These are phyloP conservation scores for Quercus phellos DNA, from an alignment of 331 rosid genomes.

Conservation along the genomic window DNA sequence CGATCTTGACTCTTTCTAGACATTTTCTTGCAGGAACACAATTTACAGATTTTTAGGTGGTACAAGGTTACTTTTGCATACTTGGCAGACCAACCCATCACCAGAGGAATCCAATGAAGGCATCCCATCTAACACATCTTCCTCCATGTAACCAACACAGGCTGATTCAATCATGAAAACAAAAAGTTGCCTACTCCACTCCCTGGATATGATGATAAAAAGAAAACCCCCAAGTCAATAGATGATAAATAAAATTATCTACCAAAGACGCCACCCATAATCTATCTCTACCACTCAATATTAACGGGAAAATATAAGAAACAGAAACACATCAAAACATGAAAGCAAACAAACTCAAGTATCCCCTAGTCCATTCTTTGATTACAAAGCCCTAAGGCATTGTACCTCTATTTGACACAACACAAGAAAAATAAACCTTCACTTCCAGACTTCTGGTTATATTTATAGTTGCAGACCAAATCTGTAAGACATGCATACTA, in stretches of 20 bases:
- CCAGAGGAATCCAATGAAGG: conserved; percentile 23
- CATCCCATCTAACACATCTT: conserved; percentile 28
- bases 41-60: conserved; percentile 19
- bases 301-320: not conserved
- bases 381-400: not conserved
- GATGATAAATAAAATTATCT: conserved; percentile 17
- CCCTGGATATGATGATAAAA: conserved; percentile 39
- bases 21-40: conserved; percentile 2
- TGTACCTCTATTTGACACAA: not conserved
- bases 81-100: conserved; percentile 22
- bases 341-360: conserved; percentile 1
- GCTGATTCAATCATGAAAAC: conserved; percentile 37
- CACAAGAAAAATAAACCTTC: not conserved
- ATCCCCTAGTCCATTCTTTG: not conserved
- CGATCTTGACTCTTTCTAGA: conserved; percentile 12
- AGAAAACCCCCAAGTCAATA: conserved; percentile 21
- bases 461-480: not conserved
- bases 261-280: conserved; percentile 19
- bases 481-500: not conserved
- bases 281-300: conserved; percentile 12
- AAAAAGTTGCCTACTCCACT: conserved; percentile 31
- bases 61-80: conserved; percentile 12
- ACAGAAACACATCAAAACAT: not conserved
- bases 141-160: conserved; percentile 36
- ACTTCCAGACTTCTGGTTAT: not conserved